Percentiles rank a stretch among this genome's conserved stretches.
Conservation (phyloP, 1,284 basidiomycete species). For the Mycosarcoma mackinlayi region DNA sequence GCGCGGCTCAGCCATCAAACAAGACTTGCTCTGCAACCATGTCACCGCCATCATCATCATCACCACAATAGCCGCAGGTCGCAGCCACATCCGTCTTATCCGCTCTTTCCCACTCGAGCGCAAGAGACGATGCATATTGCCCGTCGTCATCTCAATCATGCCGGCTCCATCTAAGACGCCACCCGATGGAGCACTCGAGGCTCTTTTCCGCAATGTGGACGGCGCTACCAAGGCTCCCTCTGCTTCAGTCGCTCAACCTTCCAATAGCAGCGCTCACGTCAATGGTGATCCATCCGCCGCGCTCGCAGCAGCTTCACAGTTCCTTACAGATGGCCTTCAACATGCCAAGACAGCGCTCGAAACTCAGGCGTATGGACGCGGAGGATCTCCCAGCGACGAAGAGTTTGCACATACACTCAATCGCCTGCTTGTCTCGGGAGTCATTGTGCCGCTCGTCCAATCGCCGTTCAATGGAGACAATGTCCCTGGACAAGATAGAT, state of each 20-base stretch:
- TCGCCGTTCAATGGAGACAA: conserved; percentile 9
- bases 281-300: conserved; percentile 14
- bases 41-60: too few relatives aligned
- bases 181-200: conserved; percentile 20
- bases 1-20: too few relatives aligned
- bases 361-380: conserved; percentile 1
- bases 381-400: conserved; percentile 26
- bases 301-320: conserved; percentile 37
- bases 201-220: conserved; percentile 20
- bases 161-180: conserved; percentile 8
- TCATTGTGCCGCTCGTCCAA: conserved; percentile 31
- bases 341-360: conserved; percentile 1
- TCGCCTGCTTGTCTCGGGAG: conserved; percentile 33
- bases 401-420: conserved; percentile 40
- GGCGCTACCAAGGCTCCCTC: conserved; percentile 1
- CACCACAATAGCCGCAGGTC: too few relatives aligned
- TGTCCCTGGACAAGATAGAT: conserved; percentile 1
- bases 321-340: conserved; percentile 20
- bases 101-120: not conserved
- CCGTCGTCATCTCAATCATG: conserved; percentile 1
- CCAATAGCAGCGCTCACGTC: not conserved
- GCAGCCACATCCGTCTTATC: too few relatives aligned
- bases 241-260: not conserved
- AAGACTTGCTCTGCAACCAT: too few relatives aligned
- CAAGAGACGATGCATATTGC: conserved; percentile 1